Conservation (phyloP, 139 green algal genomes). For the Chlamydomonas urium region DNA sequence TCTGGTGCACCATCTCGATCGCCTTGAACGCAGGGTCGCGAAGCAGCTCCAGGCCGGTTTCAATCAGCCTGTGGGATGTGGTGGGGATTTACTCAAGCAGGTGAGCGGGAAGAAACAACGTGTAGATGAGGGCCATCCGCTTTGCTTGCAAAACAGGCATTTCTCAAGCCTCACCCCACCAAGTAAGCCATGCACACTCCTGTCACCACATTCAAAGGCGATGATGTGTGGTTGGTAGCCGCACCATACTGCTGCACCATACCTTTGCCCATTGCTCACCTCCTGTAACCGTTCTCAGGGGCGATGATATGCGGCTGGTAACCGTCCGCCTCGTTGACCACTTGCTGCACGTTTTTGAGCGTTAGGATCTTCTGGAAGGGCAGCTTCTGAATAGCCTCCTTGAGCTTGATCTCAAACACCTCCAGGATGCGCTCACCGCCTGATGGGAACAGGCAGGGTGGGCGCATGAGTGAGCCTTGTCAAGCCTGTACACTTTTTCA, state of each 20-base stretch:
- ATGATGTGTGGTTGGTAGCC: slow-evolving; percentile 97
- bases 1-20: slow-evolving; percentile 59
- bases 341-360: slow-evolving; percentile 63
- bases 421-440: slow-evolving; percentile 81
- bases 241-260: no score
- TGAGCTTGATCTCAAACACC: slow-evolving; percentile 91
- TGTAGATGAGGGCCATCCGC: no score
- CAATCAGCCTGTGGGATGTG: slow-evolving; percentile 5
- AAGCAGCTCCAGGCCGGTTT: slow-evolving; percentile 50
- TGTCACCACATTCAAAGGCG: slow-evolving; percentile 91
- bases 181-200: no score
- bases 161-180: no score
- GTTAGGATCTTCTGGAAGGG: slow-evolving; percentile 85
- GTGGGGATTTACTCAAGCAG: no score
- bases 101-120: no score
- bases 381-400: slow-evolving; percentile 80
- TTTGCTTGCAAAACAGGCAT: no score
- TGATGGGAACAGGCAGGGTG: no score
- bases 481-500: no score
- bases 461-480: no score
- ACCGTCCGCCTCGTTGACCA: slow-evolving; percentile 88
- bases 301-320: slow-evolving; percentile 97
- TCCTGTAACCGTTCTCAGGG: slow-evolving; percentile 90
- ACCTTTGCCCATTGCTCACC: no score
- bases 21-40: slow-evolving; percentile 35